A percentile compares a stretch with the other conserved stretches of the same genome.
Conservation (phyloP, 306 rosid species). For the Quercus gilva region DNA sequence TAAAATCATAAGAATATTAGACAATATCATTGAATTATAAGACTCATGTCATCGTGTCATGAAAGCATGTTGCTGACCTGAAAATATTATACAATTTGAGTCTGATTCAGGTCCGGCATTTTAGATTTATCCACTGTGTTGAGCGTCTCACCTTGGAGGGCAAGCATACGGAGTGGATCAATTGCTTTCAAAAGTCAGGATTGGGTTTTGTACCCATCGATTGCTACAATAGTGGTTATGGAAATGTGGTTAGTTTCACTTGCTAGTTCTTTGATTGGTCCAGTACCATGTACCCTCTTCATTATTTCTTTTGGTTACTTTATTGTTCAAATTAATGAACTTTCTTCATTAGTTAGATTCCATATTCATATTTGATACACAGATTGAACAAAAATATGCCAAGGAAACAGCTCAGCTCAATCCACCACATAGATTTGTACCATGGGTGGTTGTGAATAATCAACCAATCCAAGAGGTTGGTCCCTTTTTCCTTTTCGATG, state of each 20-base stretch:
- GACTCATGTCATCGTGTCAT: too few relatives aligned
- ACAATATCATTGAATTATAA: too few relatives aligned
- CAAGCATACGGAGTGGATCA: conserved; percentile 47
- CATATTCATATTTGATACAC: conserved; percentile 7
- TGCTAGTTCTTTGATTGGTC: not conserved
- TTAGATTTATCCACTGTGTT: conserved; percentile 61
- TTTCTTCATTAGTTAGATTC: not conserved
- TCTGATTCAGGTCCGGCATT: conserved; percentile 51
- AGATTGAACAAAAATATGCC: conserved; percentile 65
- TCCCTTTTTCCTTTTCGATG: not conserved
- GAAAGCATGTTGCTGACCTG: not conserved
- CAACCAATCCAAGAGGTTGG: conserved; percentile 71
- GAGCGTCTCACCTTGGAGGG: conserved; percentile 50
- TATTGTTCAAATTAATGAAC: not conserved
- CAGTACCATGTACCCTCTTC: not conserved
- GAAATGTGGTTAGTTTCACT: conserved; percentile 44
- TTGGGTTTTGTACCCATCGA: conserved; percentile 51
- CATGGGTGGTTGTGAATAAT: conserved; percentile 80
- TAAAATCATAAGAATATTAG: too few relatives aligned
- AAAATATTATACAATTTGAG: not conserved
- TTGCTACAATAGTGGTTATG: conserved; percentile 73
- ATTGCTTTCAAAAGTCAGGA: conserved; percentile 60
- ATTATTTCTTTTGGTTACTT: not conserved
- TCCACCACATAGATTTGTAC: conserved; percentile 74
- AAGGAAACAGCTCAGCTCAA: conserved; percentile 58